Conservation (phyloP, 2,329 filamentous ascomycete species). For the Trematosphaeria pertusa region DNA sequence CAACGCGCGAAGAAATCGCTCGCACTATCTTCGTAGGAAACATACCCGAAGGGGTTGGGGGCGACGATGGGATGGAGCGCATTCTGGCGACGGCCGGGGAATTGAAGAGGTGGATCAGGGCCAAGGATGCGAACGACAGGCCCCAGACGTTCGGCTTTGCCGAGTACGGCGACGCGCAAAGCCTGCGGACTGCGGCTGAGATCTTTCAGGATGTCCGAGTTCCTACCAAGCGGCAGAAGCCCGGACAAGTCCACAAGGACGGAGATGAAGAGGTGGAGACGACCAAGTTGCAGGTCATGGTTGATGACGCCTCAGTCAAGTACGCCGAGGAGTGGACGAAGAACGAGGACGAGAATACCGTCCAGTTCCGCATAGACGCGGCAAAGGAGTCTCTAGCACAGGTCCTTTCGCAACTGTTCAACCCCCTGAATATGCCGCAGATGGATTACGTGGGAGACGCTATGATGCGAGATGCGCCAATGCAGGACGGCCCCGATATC, state of each 20-base stretch:
- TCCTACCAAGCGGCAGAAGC: slow-evolving; percentile 76
- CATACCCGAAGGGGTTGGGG: slow-evolving; percentile 78
- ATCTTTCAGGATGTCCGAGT: slow-evolving; percentile 83
- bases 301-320: slow-evolving; percentile 82
- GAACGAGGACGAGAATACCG: slow-evolving; percentile 67
- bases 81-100: slow-evolving; percentile 79
- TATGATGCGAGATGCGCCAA: slow-evolving; percentile 68
- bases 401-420: slow-evolving; percentile 74
- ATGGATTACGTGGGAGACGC: slow-evolving; percentile 71
- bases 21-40: slow-evolving; percentile 90
- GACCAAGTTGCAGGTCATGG: slow-evolving; percentile 69
- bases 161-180: slow-evolving; percentile 91
- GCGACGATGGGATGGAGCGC: slow-evolving; percentile 79
- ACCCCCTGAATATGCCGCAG: slow-evolving; percentile 58
- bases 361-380: slow-evolving; percentile 72
- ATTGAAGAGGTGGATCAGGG: slow-evolving; percentile 84
- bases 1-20: slow-evolving; percentile 87
- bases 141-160: slow-evolving; percentile 92
- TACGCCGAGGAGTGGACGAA: slow-evolving; percentile 83
- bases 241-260: slow-evolving; percentile 53
- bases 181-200: slow-evolving; percentile 83
- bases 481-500: slow-evolving; percentile 66
- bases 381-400: slow-evolving; percentile 72
- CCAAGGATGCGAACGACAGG: slow-evolving; percentile 79
- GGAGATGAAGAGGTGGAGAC: slow-evolving; percentile 66